Evolutionary conservation across 257 asterid genomes (phyloP).

Genomic region (Misopates orontium): DNA sequence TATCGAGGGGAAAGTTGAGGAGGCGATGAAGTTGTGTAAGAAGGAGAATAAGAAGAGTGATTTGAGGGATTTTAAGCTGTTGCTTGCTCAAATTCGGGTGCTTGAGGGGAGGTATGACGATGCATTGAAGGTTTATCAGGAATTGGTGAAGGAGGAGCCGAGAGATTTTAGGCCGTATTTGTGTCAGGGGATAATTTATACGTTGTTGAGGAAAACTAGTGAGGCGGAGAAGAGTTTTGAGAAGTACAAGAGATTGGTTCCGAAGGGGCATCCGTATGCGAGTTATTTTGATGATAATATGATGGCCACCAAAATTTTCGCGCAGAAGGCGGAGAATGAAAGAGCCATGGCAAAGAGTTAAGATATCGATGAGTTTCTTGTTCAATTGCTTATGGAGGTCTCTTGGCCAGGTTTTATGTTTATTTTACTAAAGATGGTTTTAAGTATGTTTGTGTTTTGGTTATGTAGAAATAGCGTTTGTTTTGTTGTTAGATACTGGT

Average conservation of each 20-base stretch:
- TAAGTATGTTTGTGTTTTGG: slow-evolving; percentile 24
- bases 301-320: slow-evolving; percentile 81
- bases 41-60: slow-evolving; percentile 53
- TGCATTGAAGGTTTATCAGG: slow-evolving; percentile 66
- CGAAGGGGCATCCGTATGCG: slow-evolving; percentile 82
- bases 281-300: slow-evolving; percentile 79
- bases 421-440: slow-evolving; percentile 11
- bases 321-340: slow-evolving; percentile 73
- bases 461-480: slow-evolving; percentile 17
- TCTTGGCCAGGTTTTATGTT: slow-evolving; percentile 25
- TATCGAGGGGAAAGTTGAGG: slow-evolving; percentile 51
- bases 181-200: slow-evolving; percentile 86
- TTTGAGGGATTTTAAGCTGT: slow-evolving; percentile 75
- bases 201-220: slow-evolving; percentile 60
- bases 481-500: slow-evolving; percentile 5
- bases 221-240: slow-evolving; percentile 88
- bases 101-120: slow-evolving; percentile 62
- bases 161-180: slow-evolving; percentile 91
- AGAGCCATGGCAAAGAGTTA: slow-evolving; percentile 49
- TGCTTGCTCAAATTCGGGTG: slow-evolving; percentile 83
- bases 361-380: background rate
- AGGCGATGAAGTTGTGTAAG: slow-evolving; percentile 58
- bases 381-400: slow-evolving; percentile 15
- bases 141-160: slow-evolving; percentile 82
- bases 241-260: slow-evolving; percentile 77